Conservation (phyloP, 345 rosid species). For the Syzygium jambos region DNA sequence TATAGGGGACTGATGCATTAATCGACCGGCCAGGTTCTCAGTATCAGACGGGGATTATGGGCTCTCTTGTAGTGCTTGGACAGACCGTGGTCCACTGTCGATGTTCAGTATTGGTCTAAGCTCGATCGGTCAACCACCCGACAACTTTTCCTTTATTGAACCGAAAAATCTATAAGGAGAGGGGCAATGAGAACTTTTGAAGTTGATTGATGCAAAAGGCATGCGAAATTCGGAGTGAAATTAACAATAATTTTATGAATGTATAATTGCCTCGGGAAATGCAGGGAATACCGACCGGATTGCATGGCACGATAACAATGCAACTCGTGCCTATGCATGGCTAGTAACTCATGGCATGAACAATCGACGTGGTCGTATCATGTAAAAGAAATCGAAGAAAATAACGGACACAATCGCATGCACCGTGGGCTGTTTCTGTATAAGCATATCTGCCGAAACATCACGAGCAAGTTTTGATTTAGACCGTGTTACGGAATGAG, state of each 20-base stretch:
- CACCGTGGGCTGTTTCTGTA: neutral
- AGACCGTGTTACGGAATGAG: neutral
- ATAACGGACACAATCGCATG: neutral
- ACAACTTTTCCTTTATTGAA: neutral
- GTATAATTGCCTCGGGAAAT: neutral
- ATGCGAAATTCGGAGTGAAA: neutral
- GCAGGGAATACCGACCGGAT: too few species aligned
- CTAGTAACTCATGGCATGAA: rapidly evolving
- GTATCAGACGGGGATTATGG: neutral
- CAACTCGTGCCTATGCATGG: neutral
- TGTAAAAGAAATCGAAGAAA: neutral
- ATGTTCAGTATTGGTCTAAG: neutral
- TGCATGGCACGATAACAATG: neutral
- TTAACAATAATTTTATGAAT: neutral
- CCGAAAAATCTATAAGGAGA: neutral
- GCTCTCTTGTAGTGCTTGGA: neutral
- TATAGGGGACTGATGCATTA: neutral
- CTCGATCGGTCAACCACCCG: neutral
- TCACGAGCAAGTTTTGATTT: neutral
- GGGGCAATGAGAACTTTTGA: too few species aligned
- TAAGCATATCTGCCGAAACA: neutral
- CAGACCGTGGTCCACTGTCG: neutral
- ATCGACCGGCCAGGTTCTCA: neutral
- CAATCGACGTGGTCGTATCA: neutral
- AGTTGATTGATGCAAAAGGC: neutral